These are phyloP conservation scores for Lathyrus sativus DNA, from an alignment of 306 rosid genomes.

Conservation along the genomic window DNA sequence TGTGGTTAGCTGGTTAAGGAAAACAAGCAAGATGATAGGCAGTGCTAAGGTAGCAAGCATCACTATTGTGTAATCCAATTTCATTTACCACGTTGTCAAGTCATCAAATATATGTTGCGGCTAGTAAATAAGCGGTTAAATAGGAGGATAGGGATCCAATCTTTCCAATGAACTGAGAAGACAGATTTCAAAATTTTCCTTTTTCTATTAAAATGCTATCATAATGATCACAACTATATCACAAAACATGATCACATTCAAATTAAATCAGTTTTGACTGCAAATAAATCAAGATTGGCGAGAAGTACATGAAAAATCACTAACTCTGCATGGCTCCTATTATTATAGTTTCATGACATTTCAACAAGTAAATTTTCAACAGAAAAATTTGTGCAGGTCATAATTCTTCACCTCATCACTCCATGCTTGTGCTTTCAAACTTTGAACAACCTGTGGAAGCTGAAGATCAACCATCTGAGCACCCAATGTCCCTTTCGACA, in stretches of 20 bases:
- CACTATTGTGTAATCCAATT: constrained; percentile 31
- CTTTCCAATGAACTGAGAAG: background rate
- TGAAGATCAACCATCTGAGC: constrained; percentile 97
- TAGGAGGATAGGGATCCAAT: background rate
- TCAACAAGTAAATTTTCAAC: constrained; percentile 30
- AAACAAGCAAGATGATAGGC: constrained; percentile 16
- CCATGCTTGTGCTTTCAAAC: constrained; percentile 99
- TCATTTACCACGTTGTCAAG: constrained; percentile 17
- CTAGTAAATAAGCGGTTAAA: constrained; percentile 13
- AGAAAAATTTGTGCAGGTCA: constrained; percentile 27
- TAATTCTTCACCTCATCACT: constrained; percentile 88
- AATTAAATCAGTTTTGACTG: background rate
- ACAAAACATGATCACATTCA: background rate
- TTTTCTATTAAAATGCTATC: constrained; percentile 22
- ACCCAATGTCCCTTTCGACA: constrained; percentile 84
- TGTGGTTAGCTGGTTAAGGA: constrained; percentile 22
- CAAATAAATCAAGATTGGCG: constrained; percentile 14
- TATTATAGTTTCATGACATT: constrained; percentile 31
- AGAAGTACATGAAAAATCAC: constrained; percentile 29
- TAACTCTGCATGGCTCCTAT: constrained; percentile 21
- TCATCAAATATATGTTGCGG: constrained; percentile 11
- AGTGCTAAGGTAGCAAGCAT: constrained; percentile 8
- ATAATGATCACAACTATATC: background rate
- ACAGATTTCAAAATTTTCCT: constrained; percentile 29
- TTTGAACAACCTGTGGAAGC: constrained; percentile 89